Conservation (phyloP, 805 yeast genomes). For the Danielozyma ontarioensis region DNA sequence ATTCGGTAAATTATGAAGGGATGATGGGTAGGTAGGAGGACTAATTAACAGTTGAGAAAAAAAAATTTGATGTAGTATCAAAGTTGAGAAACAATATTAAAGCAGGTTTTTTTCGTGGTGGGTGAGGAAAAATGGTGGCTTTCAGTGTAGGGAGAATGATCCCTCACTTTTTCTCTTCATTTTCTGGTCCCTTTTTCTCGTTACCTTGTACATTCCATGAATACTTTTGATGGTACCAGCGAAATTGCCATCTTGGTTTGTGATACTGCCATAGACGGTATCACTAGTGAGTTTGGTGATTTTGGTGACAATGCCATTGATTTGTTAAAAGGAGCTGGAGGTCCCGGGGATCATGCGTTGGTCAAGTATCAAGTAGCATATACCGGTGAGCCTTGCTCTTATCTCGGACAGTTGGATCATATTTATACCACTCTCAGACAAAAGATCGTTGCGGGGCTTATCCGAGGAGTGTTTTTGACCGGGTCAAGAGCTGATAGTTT, state of each 20-base stretch:
- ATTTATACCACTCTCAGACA: slow-evolving; percentile 14
- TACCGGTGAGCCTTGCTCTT: slow-evolving; percentile 10
- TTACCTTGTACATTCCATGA: too few relatives aligned
- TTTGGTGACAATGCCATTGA: slow-evolving; percentile 45
- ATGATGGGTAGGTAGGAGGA: too few relatives aligned
- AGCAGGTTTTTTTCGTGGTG: too few relatives aligned
- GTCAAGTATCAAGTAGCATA: slow-evolving; percentile 35
- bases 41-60: too few relatives aligned
- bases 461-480: slow-evolving; percentile 44
- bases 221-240: too few relatives aligned
- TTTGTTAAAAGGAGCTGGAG: slow-evolving; percentile 18
- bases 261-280: slow-evolving; percentile 30
- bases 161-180: too few relatives aligned
- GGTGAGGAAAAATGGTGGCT: too few relatives aligned
- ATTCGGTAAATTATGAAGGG: too few relatives aligned
- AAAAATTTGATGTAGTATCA: too few relatives aligned
- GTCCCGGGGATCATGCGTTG: slow-evolving; percentile 13
- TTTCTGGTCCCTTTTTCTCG: too few relatives aligned
- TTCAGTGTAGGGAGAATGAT: too few relatives aligned
- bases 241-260: slow-evolving; percentile 38
- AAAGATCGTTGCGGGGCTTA: slow-evolving; percentile 18
- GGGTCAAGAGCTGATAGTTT: slow-evolving; percentile 50
- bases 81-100: too few relatives aligned
- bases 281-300: slow-evolving; percentile 39
- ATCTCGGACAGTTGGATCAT: slow-evolving; percentile 6